Evolutionary conservation across 208 protist species (phyloP).

Genomic region (Trypanosomatidae sp.): DNA sequence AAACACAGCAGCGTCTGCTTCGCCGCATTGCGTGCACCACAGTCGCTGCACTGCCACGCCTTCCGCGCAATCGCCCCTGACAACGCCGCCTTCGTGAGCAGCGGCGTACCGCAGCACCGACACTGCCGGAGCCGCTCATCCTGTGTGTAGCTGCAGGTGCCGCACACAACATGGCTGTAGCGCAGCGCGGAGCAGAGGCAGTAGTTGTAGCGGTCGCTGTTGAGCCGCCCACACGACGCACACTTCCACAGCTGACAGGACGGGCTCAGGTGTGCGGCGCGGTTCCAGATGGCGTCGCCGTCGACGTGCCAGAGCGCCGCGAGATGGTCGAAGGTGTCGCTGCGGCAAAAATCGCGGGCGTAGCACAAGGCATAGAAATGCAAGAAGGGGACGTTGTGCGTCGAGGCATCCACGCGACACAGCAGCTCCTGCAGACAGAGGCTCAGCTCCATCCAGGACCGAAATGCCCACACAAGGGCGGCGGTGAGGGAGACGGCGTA

Average conservation of each 20-base stretch:
- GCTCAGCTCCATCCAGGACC: slow-evolving; percentile 19
- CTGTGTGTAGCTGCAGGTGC: slow-evolving; percentile 66
- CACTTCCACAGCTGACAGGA: slow-evolving; percentile 82
- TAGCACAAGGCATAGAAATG: slow-evolving; percentile 78
- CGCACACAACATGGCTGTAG: slow-evolving; percentile 72
- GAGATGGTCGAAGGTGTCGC: slow-evolving; percentile 64
- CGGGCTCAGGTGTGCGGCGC: slow-evolving; percentile 39
- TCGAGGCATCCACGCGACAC: slow-evolving; percentile 49
- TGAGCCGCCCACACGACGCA: slow-evolving; percentile 65
- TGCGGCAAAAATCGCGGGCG: slow-evolving; percentile 49
- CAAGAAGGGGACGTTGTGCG: slow-evolving; percentile 69
- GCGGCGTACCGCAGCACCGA: slow-evolving; percentile 50
- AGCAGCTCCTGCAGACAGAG: slow-evolving; percentile 59
- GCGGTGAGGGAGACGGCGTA: slow-evolving; percentile 25
- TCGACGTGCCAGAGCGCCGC: slow-evolving; percentile 66
- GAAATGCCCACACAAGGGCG: slow-evolving; percentile 20
- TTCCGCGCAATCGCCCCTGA: slow-evolving; percentile 46
- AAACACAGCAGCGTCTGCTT: slow-evolving; percentile 69
- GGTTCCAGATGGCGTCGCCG: slow-evolving; percentile 38
- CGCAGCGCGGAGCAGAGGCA: slow-evolving; percentile 85
- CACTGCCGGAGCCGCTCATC: slow-evolving; percentile 71
- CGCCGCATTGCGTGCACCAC: slow-evolving; percentile 63
- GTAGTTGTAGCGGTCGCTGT: slow-evolving; percentile 91
- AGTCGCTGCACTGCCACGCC: slow-evolving; percentile 65
- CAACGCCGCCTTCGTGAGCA: slow-evolving; percentile 13